Evolutionary conservation across 129 eudicot species (phyloP), one percentile per base, ranked within the genome.

Genomic region (sunflower (Helianthus annuus)): DNA sequence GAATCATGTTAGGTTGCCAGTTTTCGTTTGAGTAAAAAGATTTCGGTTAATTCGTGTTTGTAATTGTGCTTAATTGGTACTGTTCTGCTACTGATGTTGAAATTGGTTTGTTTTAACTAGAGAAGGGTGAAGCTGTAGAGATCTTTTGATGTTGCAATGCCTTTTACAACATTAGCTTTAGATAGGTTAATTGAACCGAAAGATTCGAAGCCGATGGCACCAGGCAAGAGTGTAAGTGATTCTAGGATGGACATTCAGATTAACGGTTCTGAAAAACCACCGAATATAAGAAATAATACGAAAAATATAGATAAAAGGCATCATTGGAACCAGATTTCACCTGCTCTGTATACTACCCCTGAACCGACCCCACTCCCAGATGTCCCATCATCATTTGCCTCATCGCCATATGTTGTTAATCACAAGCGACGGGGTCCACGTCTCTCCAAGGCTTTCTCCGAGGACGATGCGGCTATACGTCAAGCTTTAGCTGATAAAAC

Each of bases 361-460:
- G 85, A 81, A 60, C 67, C 94, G 10, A 85, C 89, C 17, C 97
- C 97, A 1, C 73, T 78, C 4, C 82, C 79, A 9, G 89, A 87
- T 85, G 65, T 87, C 9, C 91, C 97, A 17, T 73, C 92, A 1
- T 85, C 92, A 1, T 86, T 85, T 42, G 82, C 85, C 16, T 84
- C 87, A 2, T 93, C 98, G 2, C 98, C 98, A 22, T 93, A 89
- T 14, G 67, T 93, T 38, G 83, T 93, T 70, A 85, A 93, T 70
- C 98, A 93, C 86, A 93, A 93, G 87, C 68, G 98, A 39, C 88
- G 97, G 66, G 98, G 98, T 54, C 98, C 97, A 40, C 86, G 97
- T 1, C 89, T 93, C 55, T 72, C 83, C 44, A 84, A 90, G 81
- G 76, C 91, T 65, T 71, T 57, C 42, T 80, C 96, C 15, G 89